Conservation (phyloP, 768 basidiomycete genomes). For the Termitomyces sp. region DNA sequence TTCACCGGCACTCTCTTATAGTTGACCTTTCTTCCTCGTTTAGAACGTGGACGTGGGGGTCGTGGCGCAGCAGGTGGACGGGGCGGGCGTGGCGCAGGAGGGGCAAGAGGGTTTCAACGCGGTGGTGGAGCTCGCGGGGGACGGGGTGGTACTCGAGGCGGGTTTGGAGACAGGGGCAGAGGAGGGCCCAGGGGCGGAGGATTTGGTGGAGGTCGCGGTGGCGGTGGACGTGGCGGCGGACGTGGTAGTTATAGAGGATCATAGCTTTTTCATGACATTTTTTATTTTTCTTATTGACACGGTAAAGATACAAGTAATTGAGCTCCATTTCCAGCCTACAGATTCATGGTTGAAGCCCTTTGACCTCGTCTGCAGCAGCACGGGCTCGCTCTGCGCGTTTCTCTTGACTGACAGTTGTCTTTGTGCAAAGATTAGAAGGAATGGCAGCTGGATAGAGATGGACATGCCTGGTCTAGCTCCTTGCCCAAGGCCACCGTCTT, state of each 20-base stretch:
- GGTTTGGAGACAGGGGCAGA: constrained; percentile 28
- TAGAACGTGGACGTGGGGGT: constrained; percentile 37
- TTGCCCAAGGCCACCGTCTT: constrained; percentile 37
- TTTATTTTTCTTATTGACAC: not conserved
- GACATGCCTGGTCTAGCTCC: constrained; percentile 48
- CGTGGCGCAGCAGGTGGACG: constrained; percentile 35
- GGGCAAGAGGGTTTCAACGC: constrained; percentile 42
- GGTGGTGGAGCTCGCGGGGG: constrained; percentile 40
- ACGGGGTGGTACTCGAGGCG: constrained; percentile 32
- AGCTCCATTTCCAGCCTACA: not conserved
- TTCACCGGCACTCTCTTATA: constrained; percentile 1
- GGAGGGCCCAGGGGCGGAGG: constrained; percentile 15
- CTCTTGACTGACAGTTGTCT: constrained; percentile 46
- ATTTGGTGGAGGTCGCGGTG: constrained; percentile 20
- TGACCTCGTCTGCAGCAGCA: constrained; percentile 43
- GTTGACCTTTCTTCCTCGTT: constrained; percentile 2
- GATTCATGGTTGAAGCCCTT: constrained; percentile 40
- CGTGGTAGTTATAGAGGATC: constrained; percentile 42
- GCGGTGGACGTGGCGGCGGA: constrained; percentile 4
- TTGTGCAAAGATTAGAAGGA: not conserved
- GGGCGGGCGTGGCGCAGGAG: constrained; percentile 30
- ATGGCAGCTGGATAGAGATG: not conserved
- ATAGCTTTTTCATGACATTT: constrained; percentile 19
- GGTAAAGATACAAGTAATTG: not conserved
- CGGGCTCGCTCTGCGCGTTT: constrained; percentile 46